Percentiles rank a stretch among this genome's conserved stretches.
These are phyloP conservation scores for Tubosaeta brunneosetosa DNA, from an alignment of 768 basidiomycete species.

Conservation along the genomic window DNA sequence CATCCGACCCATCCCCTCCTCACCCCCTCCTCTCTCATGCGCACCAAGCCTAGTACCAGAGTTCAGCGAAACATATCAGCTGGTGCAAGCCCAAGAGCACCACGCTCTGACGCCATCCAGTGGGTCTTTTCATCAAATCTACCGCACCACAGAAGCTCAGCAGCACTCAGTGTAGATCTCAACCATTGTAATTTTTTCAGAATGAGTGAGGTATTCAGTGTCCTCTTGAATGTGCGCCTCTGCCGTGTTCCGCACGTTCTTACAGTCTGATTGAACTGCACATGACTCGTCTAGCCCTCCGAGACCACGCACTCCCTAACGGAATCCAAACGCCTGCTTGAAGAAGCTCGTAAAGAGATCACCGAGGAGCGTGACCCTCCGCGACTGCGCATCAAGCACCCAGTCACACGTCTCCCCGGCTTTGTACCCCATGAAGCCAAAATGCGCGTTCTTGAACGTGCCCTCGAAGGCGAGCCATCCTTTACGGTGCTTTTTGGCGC, in stretches of 20 bases:
- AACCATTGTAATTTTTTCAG: slow-evolving; percentile 75
- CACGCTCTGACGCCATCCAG: slow-evolving; percentile 45
- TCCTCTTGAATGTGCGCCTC: slow-evolving; percentile 63
- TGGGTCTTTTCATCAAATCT: slow-evolving; percentile 77
- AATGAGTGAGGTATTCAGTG: slow-evolving; percentile 71
- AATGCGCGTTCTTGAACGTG: slow-evolving; percentile 57
- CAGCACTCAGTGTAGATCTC: slow-evolving; percentile 53
- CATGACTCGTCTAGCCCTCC: slow-evolving; percentile 50
- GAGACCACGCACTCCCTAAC: slow-evolving; percentile 75
- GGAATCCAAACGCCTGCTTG: slow-evolving; percentile 69
- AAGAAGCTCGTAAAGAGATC: slow-evolving; percentile 75
- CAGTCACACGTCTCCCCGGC: slow-evolving; percentile 70
- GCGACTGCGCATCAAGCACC: slow-evolving; percentile 68
- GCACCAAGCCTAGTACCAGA: slow-evolving; percentile 22
- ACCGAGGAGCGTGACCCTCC: slow-evolving; percentile 61
- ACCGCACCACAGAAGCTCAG: slow-evolving; percentile 54
- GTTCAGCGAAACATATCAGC: slow-evolving; percentile 21
- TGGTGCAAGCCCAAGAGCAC: slow-evolving; percentile 25
- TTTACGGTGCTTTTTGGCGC: slow-evolving; percentile 81
- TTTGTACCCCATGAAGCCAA: slow-evolving; percentile 71
- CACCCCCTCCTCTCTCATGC: slow-evolving; percentile 16
- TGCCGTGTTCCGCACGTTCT: slow-evolving; percentile 1
- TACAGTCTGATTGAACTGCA: slow-evolving; percentile 8
- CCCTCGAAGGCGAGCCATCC: slow-evolving; percentile 62
- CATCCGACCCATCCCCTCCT: neutral